phyloP scores from a whole-genome alignment of 2,329 filamentous ascomycete species.

The Zymoseptoria brevis region DNA sequence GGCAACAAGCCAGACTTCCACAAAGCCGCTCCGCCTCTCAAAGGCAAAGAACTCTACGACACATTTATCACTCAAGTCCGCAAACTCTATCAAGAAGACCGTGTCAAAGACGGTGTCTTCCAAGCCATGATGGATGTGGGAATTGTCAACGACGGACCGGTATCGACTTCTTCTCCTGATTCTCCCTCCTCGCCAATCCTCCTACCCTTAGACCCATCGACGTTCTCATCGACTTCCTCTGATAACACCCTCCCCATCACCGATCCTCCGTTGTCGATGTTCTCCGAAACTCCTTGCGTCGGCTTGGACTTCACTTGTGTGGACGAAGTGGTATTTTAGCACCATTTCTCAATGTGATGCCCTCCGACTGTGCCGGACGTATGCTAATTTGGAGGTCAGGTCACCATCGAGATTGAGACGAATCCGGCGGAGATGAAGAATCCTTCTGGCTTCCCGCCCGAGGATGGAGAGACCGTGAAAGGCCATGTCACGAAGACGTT shows the following conservation, averaged over 20 bases:
- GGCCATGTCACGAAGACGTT: constrained; percentile 29
- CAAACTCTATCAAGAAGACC: constrained; percentile 61
- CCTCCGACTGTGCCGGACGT: neutral
- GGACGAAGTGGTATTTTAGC: constrained; percentile 45
- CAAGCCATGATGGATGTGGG: constrained; percentile 99
- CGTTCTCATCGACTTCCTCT: neutral
- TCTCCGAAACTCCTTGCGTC: constrained; percentile 9
- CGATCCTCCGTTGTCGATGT: neutral
- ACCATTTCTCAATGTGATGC: neutral
- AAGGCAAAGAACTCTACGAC: constrained; percentile 75
- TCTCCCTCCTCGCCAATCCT: neutral
- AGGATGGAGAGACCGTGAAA: constrained; percentile 25
- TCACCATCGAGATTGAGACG: constrained; percentile 43
- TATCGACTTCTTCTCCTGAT: constrained; percentile 29
- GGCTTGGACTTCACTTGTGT: constrained; percentile 47
- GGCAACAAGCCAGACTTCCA: constrained; percentile 94
- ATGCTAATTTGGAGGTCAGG: constrained; percentile 28
- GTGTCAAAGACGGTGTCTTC: constrained; percentile 91
- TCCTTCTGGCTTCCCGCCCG: constrained; percentile 23
- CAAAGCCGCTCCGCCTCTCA: constrained; percentile 67
- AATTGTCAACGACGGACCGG: constrained; percentile 75
- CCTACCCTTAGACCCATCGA: neutral
- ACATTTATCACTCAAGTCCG: constrained; percentile 72
- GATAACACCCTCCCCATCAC: neutral
- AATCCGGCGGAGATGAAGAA: constrained; percentile 37